These are phyloP conservation scores for Mycena amicta DNA, from an alignment of 768 basidiomycete species.

Conservation along the genomic window DNA sequence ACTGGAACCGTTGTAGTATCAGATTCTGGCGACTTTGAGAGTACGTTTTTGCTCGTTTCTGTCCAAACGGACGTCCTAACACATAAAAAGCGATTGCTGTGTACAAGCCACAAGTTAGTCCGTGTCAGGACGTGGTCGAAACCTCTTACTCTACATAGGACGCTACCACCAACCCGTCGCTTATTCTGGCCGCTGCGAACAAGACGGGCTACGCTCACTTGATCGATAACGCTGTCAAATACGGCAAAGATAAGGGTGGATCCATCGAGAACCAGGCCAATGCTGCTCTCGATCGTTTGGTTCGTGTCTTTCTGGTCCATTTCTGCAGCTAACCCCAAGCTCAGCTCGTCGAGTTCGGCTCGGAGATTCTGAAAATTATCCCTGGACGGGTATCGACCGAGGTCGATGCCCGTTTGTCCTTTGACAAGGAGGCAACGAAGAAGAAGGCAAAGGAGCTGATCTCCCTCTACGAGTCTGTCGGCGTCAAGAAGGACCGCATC, in stretches of 20 bases:
- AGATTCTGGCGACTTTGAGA: slow-evolving; percentile 96
- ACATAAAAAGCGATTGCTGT: slow-evolving; percentile 75
- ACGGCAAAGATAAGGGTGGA: slow-evolving; percentile 82
- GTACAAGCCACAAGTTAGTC: slow-evolving; percentile 87
- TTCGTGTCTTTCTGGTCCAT: slow-evolving; percentile 39
- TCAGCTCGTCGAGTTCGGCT: slow-evolving; percentile 96
- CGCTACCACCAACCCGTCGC: slow-evolving; percentile 96
- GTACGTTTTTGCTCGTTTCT: slow-evolving; percentile 38
- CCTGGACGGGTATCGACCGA: slow-evolving; percentile 99
- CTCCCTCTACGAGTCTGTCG: slow-evolving; percentile 90
- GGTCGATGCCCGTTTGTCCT: slow-evolving; percentile 96
- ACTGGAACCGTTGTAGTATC: slow-evolving; percentile 96
- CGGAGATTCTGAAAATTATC: slow-evolving; percentile 91
- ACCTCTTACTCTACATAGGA: slow-evolving; percentile 52
- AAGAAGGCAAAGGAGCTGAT: slow-evolving; percentile 82
- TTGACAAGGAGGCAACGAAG: slow-evolving; percentile 92
- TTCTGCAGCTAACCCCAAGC: neutral
- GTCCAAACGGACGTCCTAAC: slow-evolving; percentile 25
- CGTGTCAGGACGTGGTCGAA: neutral
- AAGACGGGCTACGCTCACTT: slow-evolving; percentile 84
- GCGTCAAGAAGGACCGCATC: slow-evolving; percentile 90
- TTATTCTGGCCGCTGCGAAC: slow-evolving; percentile 91
- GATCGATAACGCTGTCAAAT: slow-evolving; percentile 73
- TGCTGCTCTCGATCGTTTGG: slow-evolving; percentile 86
- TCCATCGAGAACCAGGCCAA: slow-evolving; percentile 74